These are phyloP conservation scores for Candida silvicultrix DNA, from an alignment of 805 yeast species.

Conservation along the genomic window DNA sequence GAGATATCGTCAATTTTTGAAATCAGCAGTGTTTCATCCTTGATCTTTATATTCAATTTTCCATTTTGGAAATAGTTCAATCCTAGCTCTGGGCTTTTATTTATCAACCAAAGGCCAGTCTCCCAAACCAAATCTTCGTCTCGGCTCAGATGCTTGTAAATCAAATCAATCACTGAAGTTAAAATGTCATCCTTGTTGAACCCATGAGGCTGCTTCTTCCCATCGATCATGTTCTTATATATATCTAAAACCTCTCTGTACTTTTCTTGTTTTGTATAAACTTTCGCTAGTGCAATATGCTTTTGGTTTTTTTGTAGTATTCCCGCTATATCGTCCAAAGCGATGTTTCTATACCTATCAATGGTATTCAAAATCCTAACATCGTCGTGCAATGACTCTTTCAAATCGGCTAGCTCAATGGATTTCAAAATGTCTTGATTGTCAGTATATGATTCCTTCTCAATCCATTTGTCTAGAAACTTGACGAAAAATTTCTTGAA, in stretches of 20 bases:
- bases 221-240: slow-evolving; percentile 10
- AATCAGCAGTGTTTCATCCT: slow-evolving; percentile 11
- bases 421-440: slow-evolving; percentile 12
- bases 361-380: slow-evolving; percentile 5
- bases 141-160: slow-evolving; percentile 8
- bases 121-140: slow-evolving; percentile 10
- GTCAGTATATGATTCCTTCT: slow-evolving; percentile 8
- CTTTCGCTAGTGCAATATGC: slow-evolving; percentile 9
- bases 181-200: slow-evolving; percentile 3
- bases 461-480: slow-evolving; percentile 18
- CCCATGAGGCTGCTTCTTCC: slow-evolving; percentile 5
- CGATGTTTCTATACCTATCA: not conserved
- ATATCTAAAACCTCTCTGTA: slow-evolving; percentile 6
- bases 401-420: slow-evolving; percentile 12
- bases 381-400: slow-evolving; percentile 7
- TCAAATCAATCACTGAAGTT: slow-evolving; percentile 2
- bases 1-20: slow-evolving; percentile 13
- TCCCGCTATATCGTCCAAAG: slow-evolving; percentile 3
- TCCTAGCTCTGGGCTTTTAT: slow-evolving; percentile 15
- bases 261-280: slow-evolving; percentile 1
- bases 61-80: slow-evolving; percentile 14
- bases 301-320: slow-evolving; percentile 7
- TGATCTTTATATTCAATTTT: slow-evolving; percentile 5
- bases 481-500: slow-evolving; percentile 11
- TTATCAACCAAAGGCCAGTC: slow-evolving; percentile 15